A percentile compares a stretch with the other conserved stretches of the same genome.
These are phyloP conservation scores for Phytophthora brassicae DNA, from an alignment of 352 stramenopile genomes.

Conservation along the genomic window DNA sequence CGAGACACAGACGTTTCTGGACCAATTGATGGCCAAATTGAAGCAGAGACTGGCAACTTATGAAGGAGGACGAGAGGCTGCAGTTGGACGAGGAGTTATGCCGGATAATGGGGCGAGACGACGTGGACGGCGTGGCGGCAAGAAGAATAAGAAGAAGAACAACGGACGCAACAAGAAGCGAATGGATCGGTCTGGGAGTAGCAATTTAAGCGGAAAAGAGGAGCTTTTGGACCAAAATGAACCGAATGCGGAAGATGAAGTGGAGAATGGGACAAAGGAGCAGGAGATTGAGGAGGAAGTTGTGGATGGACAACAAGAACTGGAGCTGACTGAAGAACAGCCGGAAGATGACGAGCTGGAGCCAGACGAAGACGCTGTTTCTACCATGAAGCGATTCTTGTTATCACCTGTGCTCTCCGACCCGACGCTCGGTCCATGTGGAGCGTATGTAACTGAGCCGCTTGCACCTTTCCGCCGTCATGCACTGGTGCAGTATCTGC, in stretches of 20 bases:
- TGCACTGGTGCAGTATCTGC: constrained; percentile 53
- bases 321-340: constrained; percentile 14
- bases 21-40: constrained; percentile 35
- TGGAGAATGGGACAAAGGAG: constrained; percentile 14
- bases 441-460: constrained; percentile 57
- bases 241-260: constrained; percentile 11
- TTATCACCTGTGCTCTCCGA: constrained; percentile 30
- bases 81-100: background rate
- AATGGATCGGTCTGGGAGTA: constrained; percentile 10
- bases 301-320: constrained; percentile 22
- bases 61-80: constrained; percentile 17
- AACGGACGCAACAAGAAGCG: constrained; percentile 24
- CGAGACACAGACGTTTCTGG: constrained; percentile 47
- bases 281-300: constrained; percentile 23
- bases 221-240: constrained; percentile 12
- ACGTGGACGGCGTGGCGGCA: constrained; percentile 29
- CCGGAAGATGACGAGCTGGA: constrained; percentile 17
- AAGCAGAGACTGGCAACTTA: constrained; percentile 26
- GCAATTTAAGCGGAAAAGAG: constrained; percentile 22
- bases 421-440: constrained; percentile 22
- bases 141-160: constrained; percentile 42
- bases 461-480: constrained; percentile 65
- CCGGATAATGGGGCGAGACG: constrained; percentile 25
- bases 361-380: constrained; percentile 24
- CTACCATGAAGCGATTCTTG: constrained; percentile 44